Evolutionary conservation across 148 eudicot species (phyloP), one percentile per base, ranked within the genome.

Genomic region (Heliamphora exappendiculata): DNA sequence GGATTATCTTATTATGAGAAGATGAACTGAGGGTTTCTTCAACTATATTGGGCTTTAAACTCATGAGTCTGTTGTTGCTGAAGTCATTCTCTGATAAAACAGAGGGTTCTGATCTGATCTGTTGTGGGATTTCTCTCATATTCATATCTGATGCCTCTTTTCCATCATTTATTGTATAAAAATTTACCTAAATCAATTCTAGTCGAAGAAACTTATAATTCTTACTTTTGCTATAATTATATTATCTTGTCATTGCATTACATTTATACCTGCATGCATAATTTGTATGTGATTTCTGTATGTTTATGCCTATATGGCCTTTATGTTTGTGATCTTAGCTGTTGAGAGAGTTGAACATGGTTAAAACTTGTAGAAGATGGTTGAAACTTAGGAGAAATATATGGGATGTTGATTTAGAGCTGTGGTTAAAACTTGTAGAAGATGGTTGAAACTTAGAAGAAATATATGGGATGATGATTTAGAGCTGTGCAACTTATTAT

Each of bases 1-100:
- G 50, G 76, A 73, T 75, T 42, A 33, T 75, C 70, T 75, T 34
- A 28, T 33, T 75, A 47, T 63, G 78, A 53, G 75, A 71, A 17
- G 58, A 63, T 75, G 55, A 49, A 44, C 57, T 70, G 7, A 17
- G 51, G 55, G 39, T 70, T 70, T 16, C 57, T 45, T 70, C 73
- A 70, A 70, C 55, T 53, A 53, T 75, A 24, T 34, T 36, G 59
- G 59, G 78, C 59, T 63, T 75, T 31, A 11, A 45, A 75, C 28
- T 22, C 47, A 5, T 47, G 44, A 49, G 70, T 63, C 69, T 44
- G 69, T 60, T 75, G 55, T 75, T 47, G 69, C 63, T 31, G 69
- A 63, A 75, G 59, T 75, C 66, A 44, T 62, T 33, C 45, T 59
- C 44, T 75, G 70, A 62, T 62, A 31, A 47, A 51, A 49, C 22